phyloP scores from a whole-genome alignment of 257 asterid species.

The Voacanga thouarsii region DNA sequence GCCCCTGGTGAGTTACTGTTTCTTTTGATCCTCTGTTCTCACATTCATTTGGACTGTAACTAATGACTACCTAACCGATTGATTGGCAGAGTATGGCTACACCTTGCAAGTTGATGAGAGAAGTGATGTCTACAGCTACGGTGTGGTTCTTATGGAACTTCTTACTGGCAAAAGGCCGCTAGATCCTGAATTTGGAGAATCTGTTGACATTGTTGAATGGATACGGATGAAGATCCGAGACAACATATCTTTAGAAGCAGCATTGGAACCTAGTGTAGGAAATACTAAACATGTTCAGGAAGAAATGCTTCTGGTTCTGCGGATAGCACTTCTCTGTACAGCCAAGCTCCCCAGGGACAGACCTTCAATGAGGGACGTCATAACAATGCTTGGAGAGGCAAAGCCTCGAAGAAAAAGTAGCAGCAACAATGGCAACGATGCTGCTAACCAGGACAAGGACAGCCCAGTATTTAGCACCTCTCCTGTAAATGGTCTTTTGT shows the following conservation, averaged over 20 bases:
- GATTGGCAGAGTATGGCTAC: slow-evolving; percentile 64
- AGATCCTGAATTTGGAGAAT: slow-evolving; percentile 61
- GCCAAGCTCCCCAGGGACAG: slow-evolving; percentile 49
- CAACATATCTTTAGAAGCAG: slow-evolving; percentile 32
- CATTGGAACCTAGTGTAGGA: slow-evolving; percentile 39
- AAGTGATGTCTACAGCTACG: slow-evolving; percentile 70
- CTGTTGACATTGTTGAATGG: slow-evolving; percentile 42
- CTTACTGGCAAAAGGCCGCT: slow-evolving; percentile 55
- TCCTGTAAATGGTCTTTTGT: slow-evolving; percentile 36
- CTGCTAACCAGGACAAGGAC: slow-evolving; percentile 29
- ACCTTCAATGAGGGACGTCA: slow-evolving; percentile 51
- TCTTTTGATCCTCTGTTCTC: not conserved
- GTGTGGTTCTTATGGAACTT: slow-evolving; percentile 75
- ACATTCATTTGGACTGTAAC: not conserved
- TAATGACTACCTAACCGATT: not conserved
- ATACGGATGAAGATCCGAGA: slow-evolving; percentile 36
- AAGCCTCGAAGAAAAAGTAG: slow-evolving; percentile 46
- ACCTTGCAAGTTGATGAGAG: slow-evolving; percentile 62
- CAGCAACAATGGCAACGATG: slow-evolving; percentile 19
- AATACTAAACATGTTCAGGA: slow-evolving; percentile 42
- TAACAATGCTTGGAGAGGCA: slow-evolving; percentile 50
- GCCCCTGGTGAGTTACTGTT: slow-evolving; percentile 64
- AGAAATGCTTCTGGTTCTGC: slow-evolving; percentile 43
- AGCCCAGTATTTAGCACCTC: slow-evolving; percentile 43
- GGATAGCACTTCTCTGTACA: slow-evolving; percentile 45